Base-by-base conservation (phyloP, 257 asterid genomes). In the Cynanchum wilfordii region DNA sequence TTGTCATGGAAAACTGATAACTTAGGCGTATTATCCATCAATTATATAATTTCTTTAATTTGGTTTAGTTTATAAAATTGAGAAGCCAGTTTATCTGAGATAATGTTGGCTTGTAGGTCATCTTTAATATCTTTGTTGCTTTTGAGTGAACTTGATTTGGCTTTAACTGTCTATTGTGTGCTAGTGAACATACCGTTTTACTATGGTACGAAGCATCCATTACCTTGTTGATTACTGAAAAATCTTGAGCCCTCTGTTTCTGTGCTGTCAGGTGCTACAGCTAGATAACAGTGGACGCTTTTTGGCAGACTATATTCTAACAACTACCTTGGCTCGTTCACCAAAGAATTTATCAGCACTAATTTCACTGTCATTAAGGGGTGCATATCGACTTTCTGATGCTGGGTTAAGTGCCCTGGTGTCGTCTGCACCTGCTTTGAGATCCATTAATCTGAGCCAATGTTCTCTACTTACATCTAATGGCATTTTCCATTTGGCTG, bases 351-450 rank as follows among this genome's bases (percentile, higher is more conserved):
- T 94, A 71, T 88, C 96, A 70, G 84, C 88, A 66, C 76, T 94
- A 79, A 78, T 93, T 67, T 75, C 87, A 2, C 24, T 91, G 72
- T 94, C 98, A 8, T 80, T 94, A 81, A 86, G 82, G 88, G 96
- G 91, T 75, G 98, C 97, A n/a, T 94, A 89, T 83, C 96, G 97
- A 54, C 91, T 94, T 78, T 79, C 97, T 45, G 98, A 94, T 77
- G 78, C 75, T 74, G 98, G 98, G 70, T 80, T 94, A 29, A 74
- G 78, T 33, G 72, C 83, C 63, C 92, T 91, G 75, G 85, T 79
- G 64, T 83, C 92, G 24, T 84, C 97, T 73, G 98, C 95, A 57
- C 96, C 96, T 76, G 83, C 87, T 78, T 82, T 94, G 78, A 89
- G 88, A 81, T 94, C 98, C 29, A 69, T 94, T 59, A 87, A 94